Evolutionary conservation across 306 rosid species (phyloP), one percentile per base, ranked within the genome.

Genomic region (Hippophae rhamnoides): DNA sequence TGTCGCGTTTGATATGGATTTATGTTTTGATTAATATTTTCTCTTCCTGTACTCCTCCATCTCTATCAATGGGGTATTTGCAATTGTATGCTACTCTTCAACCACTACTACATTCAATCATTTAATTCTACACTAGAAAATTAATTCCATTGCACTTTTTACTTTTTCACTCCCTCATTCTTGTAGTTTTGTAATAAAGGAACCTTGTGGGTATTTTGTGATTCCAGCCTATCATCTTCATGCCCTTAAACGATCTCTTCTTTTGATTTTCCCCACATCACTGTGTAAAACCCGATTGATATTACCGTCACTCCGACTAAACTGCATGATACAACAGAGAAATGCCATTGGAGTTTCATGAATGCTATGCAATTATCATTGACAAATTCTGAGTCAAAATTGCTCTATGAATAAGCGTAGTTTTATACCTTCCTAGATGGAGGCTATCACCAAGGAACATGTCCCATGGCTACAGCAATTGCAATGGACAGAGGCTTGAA

Each of bases 401-500:
- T 18, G 23, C 23, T 18, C 23, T 18, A 18, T 18, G 23, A 18
- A 18, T 18, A 18, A 18, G 23, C 23, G 38, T 31, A 31, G 38
- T 42, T 2, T 45, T 25, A 66, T 77, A 87, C 98, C 98, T 87
- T 84, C 96, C 98, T 41, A 87, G 78, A 58, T 78, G 38, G 57
- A 92, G 96, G 54, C 81, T 60, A 68, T 87, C 96, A 5, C 87
- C 87, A 12, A 90, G 89, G 79, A 90, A 81, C 26, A 80, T 46
- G 61, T 9, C 96, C 96, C 96, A 92, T 70, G 57, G 71, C 82
- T 55, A 86, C 77, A 10, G 98, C 82, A 50, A 87, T 84, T 43
- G 83, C 88, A 63, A 87, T 82, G n/a, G 94, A 77, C 49, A 92
- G 56, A 13, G 98, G 98, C 78, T 80, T 92, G 77, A 92, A 92